Evolutionary conservation across 148 eudicot genomes (phyloP), one percentile per base, ranked within the genome.

Genomic region (Heliamphora exappendiculata): DNA sequence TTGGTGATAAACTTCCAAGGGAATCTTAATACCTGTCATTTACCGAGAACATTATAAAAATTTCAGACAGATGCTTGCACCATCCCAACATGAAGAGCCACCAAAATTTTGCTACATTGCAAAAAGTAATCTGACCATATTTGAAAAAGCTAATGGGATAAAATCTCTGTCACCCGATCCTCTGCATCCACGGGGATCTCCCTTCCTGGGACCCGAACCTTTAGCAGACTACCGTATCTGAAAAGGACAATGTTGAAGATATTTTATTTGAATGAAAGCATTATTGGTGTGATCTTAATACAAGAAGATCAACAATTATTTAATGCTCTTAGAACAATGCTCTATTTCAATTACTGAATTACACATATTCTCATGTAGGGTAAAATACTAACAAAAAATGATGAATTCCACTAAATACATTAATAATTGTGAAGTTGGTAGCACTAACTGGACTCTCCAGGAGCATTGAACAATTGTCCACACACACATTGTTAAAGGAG

Each of bases 141-240:
- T 45, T 47, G 7, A 26, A 50, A 45, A 69, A 50, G 67, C 77
- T 80, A 89, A 76, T 47, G 79, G 31, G 87, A 66, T 80, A 93
- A 75, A 84, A 93, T 82, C 63, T 96, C 91, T 1, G 86, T 69
- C 73, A 93, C 79, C 70, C 97, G 83, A 44, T 82, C 93, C 28
- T 81, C 82, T 64, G 99, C 91, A 78, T 93, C 98, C 7, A 78
- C 76, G 1, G 99, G 99, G 66, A 96, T 91, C 17, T 96, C 99
- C 78, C 99, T 87, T 36, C 99, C 99, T 10, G 97, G 98, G 81
- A 96, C 98, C 69, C 86, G 81, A 47, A 88, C 85, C 81, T 90
- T 89, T 63, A 93, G 75, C 77, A 96, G 97, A 89, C 75, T 90
- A 60, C 75, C 49, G 42, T 96, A 94, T 88, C 98, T 94, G 86